Evolutionary conservation across 2,329 filamentous ascomycete species (phyloP), one percentile per base, ranked within the genome.

Genomic region (Polychaeton citri): DNA sequence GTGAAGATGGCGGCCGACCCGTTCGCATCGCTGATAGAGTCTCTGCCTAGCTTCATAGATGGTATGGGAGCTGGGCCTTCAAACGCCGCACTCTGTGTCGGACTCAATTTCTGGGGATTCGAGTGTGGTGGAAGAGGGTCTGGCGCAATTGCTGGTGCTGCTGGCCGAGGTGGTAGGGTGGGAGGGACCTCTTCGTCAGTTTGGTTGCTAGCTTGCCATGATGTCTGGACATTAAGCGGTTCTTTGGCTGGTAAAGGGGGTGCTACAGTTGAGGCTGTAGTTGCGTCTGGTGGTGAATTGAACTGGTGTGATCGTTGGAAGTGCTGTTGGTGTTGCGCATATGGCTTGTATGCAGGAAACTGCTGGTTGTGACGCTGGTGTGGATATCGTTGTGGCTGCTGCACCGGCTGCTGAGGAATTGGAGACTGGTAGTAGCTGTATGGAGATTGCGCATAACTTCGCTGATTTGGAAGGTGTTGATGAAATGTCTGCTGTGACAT

Each of bases 81-180:
- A 21, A 41, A 41, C 6, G 46, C 46, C 18, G 30, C 19, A 21
- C 35, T 42, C 34, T 48, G 43, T 9, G 39, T 37, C 32, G 35
- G 40, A 8, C 43, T 46, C 12, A 48, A 35, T 7, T 39, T 35
- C 32, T 47, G 44, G 9, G 45, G 44, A 32, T 44, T 47, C 1
- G 43, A 44, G 28, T 48, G 44, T 16, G 46, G 43, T 30, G 43
- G 46, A 1, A 49, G 38, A 7, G 38, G 42, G 37, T 46, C 41
- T 21, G 47, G 46, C 19, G 41, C 39, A 6, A 45, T 43, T 19
- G 24, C 31, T 28, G 30, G 24, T 28, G 24, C 12, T 4, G 24
- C 12, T 10, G 24, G 24, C 7, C 24, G 24, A 4, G 24, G 24
- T 4, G 24, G 24, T 7, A 15, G 24, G 12, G 15, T 10, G 15